Percentiles rank a stretch among this genome's conserved stretches.
phyloP scores from a whole-genome alignment of 768 basidiomycete genomes.

The Inosperma sp. region DNA sequence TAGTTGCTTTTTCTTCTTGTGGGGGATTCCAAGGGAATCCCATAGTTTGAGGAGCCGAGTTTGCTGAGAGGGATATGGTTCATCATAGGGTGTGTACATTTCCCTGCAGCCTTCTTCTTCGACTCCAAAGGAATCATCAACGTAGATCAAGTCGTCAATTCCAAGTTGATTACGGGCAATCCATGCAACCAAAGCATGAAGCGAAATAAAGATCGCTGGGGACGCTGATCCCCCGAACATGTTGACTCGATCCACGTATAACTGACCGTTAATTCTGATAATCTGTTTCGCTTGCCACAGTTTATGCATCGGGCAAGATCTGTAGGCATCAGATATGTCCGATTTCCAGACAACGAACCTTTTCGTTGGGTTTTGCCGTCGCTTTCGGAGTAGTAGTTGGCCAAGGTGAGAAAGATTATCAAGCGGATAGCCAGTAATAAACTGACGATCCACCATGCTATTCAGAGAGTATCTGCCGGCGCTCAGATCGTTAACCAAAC shows the following conservation, averaged over 20 bases:
- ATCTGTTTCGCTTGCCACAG: slow-evolving; percentile 40
- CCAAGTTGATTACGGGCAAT: slow-evolving; percentile 23
- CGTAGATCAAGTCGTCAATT: slow-evolving; percentile 27
- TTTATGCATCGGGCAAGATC: slow-evolving; percentile 32
- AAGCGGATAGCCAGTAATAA: slow-evolving; percentile 16
- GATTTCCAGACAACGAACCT: slow-evolving; percentile 25
- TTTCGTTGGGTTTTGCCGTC: background rate
- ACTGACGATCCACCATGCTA: slow-evolving; percentile 14
- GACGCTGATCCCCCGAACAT: slow-evolving; percentile 25
- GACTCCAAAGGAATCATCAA: slow-evolving; percentile 31
- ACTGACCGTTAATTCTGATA: slow-evolving; percentile 18
- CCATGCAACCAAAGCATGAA: slow-evolving; percentile 35
- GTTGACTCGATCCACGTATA: slow-evolving; percentile 24
- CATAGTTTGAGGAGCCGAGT: slow-evolving; percentile 34
- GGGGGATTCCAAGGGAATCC: slow-evolving; percentile 30
- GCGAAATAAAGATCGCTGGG: slow-evolving; percentile 22
- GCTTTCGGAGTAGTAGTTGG: slow-evolving; percentile 6
- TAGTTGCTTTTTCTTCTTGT: no score
- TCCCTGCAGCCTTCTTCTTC: slow-evolving; percentile 18
- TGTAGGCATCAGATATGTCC: slow-evolving; percentile 36
- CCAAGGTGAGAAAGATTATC: slow-evolving; percentile 23
- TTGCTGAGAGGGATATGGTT: slow-evolving; percentile 27
- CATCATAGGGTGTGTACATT: slow-evolving; percentile 29
- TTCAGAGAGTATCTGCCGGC: slow-evolving; percentile 27
- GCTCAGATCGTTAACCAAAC: slow-evolving; percentile 31